Evolutionary conservation across 805 yeast species (phyloP).

Genomic region (Candida maris): DNA sequence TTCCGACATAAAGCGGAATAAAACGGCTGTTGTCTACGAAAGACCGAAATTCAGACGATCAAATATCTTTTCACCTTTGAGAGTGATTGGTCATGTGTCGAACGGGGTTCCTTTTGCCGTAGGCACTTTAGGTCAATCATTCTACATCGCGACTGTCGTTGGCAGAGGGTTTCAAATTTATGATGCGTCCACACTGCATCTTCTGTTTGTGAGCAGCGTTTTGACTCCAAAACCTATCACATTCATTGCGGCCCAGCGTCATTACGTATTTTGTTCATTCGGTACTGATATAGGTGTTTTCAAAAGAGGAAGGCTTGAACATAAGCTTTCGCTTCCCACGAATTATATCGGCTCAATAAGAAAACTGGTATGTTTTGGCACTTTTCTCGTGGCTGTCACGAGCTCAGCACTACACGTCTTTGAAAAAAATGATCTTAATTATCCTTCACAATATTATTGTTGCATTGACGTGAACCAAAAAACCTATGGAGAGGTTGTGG

Average conservation of each 20-base stretch:
- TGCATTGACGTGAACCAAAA: conserved; percentile 51
- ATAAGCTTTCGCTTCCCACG: conserved; percentile 31
- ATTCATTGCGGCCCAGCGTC: conserved; percentile 74
- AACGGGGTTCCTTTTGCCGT: conserved; percentile 81
- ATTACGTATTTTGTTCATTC: conserved; percentile 75
- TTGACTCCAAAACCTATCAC: conserved; percentile 72
- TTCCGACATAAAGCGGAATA: not conserved
- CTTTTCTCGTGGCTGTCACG: conserved; percentile 60
- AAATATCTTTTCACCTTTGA: conserved; percentile 76
- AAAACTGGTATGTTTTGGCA: conserved; percentile 69
- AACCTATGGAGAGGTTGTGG: conserved; percentile 70
- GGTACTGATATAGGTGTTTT: conserved; percentile 71
- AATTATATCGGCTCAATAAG: conserved; percentile 34
- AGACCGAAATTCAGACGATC: conserved; percentile 32
- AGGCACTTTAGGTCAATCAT: conserved; percentile 84
- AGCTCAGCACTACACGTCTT: conserved; percentile 28
- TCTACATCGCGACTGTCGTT: conserved; percentile 83
- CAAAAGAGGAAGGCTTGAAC: conserved; percentile 72
- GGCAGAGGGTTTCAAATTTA: conserved; percentile 89
- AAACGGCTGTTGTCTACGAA: not conserved
- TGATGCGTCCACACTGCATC: conserved; percentile 82
- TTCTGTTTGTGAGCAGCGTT: conserved; percentile 78
- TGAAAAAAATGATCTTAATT: conserved; percentile 37
- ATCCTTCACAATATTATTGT: conserved; percentile 66
- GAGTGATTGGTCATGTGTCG: conserved; percentile 87